Percentiles rank a stretch among this genome's conserved stretches.
Evolutionary conservation across 352 stramenopile genomes (phyloP).

Genomic region (Phytophthora litchii): DNA sequence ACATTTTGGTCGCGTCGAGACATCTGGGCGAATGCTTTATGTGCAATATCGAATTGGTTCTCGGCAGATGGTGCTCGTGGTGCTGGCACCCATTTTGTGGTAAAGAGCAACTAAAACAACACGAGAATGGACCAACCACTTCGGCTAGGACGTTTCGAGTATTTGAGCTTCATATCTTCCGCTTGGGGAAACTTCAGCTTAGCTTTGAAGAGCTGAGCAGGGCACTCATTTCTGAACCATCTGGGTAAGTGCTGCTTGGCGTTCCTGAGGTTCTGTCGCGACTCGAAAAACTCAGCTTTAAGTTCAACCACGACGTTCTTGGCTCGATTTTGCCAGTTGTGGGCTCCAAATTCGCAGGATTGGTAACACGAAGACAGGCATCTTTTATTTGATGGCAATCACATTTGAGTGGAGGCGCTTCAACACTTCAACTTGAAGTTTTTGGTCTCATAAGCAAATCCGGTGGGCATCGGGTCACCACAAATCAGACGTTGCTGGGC

Average conservation of each 20-base stretch:
- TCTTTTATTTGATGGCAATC: slow-evolving; percentile 26
- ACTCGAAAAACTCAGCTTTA: slow-evolving; percentile 6
- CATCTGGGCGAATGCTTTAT: slow-evolving; percentile 8
- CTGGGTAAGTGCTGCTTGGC: slow-evolving; percentile 19
- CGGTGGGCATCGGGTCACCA: not conserved
- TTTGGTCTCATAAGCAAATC: slow-evolving; percentile 20
- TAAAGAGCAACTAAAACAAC: too few species aligned
- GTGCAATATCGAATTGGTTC: slow-evolving; percentile 21
- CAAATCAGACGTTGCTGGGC: slow-evolving; percentile 11
- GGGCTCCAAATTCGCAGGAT: slow-evolving; percentile 5
- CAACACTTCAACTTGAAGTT: slow-evolving; percentile 33
- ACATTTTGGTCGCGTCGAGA: slow-evolving; percentile 5
- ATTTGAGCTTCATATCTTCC: too few species aligned
- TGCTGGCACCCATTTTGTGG: slow-evolving; percentile 1
- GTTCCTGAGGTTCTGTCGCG: not conserved
- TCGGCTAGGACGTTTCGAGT: too few species aligned
- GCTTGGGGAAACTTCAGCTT: slow-evolving; percentile 10
- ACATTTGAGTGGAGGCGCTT: slow-evolving; percentile 32
- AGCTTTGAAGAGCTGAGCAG: slow-evolving; percentile 20
- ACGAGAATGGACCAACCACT: too few species aligned
- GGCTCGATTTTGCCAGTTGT: slow-evolving; percentile 17
- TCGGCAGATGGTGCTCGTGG: slow-evolving; percentile 17
- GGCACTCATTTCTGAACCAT: slow-evolving; percentile 27
- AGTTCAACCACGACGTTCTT: slow-evolving; percentile 24
- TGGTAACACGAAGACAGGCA: slow-evolving; percentile 6